Evolutionary conservation across 306 rosid species (phyloP), one percentile per base, ranked within the genome.

Genomic region (Medicago lupulina): DNA sequence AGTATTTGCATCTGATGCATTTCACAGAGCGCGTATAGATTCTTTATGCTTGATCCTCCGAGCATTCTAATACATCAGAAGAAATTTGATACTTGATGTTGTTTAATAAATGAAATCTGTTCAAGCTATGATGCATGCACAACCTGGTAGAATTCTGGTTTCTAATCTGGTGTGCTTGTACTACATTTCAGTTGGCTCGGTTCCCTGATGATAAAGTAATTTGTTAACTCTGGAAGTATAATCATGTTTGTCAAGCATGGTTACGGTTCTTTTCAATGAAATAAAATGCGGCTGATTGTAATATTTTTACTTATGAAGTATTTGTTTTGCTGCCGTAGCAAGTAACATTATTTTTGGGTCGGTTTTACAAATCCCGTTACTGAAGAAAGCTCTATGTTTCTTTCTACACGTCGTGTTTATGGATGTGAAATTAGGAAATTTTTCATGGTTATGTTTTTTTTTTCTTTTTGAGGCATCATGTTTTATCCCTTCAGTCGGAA

Each of bases 31-130:
- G 44, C 16, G 41, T 41, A 8, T 69, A 40, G 16, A 70, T 78
- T 69, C 57, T 74, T 81, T 64, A 28, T 55, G 76, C 83, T 78
- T 72, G 65, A 23, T 70, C 47, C 58, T n/a, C 17, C 72, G 55
- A 84, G 81, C 85, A 77, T 81, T 71, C 44, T 68, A 28, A 61
- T 31, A 54, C 57, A 16, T 18, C 60, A 73, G 67, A 61, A 76
- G 64, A 67, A 49, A 54, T 77, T 68, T 57, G 73, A 64, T 74
- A 71, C 70, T n/a, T 71, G 69, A 47, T 65, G 55, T 61, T 63
- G 36, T 39, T 49, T 49, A 75, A 75, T 69, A 61, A 67, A 59
- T 67, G 63, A 70, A 61, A 63, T 77, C 6, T 44, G 75, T 39
- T 73, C 69, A 79, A 17, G 74, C 70, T 4, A 69, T 50, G 79